These are phyloP conservation scores for Phaseolus coccineus DNA, from an alignment of 331 rosid species.

Conservation along the genomic window DNA sequence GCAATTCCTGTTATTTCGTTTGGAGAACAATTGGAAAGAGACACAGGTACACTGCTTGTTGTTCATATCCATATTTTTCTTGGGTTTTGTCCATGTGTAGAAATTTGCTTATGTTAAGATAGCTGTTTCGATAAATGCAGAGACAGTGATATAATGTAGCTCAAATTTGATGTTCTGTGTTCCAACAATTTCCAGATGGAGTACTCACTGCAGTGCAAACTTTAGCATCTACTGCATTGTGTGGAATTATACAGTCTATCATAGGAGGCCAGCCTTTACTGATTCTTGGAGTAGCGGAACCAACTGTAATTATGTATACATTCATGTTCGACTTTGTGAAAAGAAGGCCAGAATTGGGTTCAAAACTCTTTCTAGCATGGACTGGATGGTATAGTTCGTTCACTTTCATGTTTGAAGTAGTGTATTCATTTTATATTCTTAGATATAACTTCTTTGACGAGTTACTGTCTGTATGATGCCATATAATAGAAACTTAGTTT, in stretches of 20 bases:
- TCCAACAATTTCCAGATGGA: constrained; percentile 61
- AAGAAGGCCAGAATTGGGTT: constrained; percentile 74
- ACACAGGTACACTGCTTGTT: constrained; percentile 58
- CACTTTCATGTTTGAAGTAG: constrained; percentile 14
- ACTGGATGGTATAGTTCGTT: constrained; percentile 64
- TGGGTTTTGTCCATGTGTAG: constrained; percentile 1
- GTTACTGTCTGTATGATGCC: neutral
- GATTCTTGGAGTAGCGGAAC: constrained; percentile 89
- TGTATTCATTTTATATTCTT: constrained; percentile 3
- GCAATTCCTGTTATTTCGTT: constrained; percentile 89
- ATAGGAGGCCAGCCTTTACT: constrained; percentile 84
- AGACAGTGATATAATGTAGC: neutral
- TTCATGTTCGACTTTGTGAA: constrained; percentile 83
- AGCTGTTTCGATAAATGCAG: constrained; percentile 5
- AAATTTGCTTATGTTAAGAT: constrained; percentile 16
- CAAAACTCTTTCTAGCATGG: constrained; percentile 82
- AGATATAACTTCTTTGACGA: neutral
- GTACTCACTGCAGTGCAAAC: constrained; percentile 83
- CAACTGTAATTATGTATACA: constrained; percentile 83
- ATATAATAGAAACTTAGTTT: neutral
- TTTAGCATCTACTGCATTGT: constrained; percentile 77
- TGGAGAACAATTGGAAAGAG: constrained; percentile 86
- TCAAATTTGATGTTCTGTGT: constrained; percentile 41
- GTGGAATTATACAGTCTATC: constrained; percentile 83
- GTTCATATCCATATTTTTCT: constrained; percentile 20